Base-by-base conservation (phyloP, 495 filamentous ascomycete species). In the Aspergillus sclerotioniger region DNA sequence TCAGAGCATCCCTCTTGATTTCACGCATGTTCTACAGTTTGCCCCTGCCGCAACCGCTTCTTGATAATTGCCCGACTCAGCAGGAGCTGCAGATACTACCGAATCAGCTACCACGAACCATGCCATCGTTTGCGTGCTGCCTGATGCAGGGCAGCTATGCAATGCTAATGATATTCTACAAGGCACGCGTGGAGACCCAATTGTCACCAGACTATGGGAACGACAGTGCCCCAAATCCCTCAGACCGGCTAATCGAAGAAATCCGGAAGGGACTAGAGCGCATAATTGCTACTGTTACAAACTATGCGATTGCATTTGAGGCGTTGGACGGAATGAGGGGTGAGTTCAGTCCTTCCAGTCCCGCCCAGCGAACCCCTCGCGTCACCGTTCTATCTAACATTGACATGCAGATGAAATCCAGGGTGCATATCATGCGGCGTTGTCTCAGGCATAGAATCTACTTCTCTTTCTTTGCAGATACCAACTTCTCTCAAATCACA, bases 61-160 rank as follows among this genome's bases (percentile, higher is more conserved):
- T 44, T 13, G 65, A 68, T 50, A 19, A 37, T 35, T 21, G 16
- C 45, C 59, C 58, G 29, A 43, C 59, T 57, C 55, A 63, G 56
- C 58, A 61, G 54, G 62, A 62, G 57, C 45, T 67, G 60, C 60
- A 68, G 28, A 35, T 56, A 31, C 47, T 60, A 43, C 62, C 66
- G 6, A 67, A 63, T 10, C 70, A 69, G 25, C 61, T 78, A 12
- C 81, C 82, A 3, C 76, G 83, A 29, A 84, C 80, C 16, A 84
- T 86, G 79, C 83, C 83, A 0, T 77, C 80, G 0, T 85, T 85
- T 56, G 81, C 83, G 16, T 84, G 81, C 58, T 86, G 83, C 61
- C 74, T 83, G 8, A 85, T 86, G 82, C 83, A 86, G 61, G 79
- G 80, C 45, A 83, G 80, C 57, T 86, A 86, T 58, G 81, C 82